A percentile compares a stretch with the other conserved stretches of the same genome.
Evolutionary conservation across 2,329 filamentous ascomycete species (phyloP).

Genomic region (Stagonosporopsis rhizophila): DNA sequence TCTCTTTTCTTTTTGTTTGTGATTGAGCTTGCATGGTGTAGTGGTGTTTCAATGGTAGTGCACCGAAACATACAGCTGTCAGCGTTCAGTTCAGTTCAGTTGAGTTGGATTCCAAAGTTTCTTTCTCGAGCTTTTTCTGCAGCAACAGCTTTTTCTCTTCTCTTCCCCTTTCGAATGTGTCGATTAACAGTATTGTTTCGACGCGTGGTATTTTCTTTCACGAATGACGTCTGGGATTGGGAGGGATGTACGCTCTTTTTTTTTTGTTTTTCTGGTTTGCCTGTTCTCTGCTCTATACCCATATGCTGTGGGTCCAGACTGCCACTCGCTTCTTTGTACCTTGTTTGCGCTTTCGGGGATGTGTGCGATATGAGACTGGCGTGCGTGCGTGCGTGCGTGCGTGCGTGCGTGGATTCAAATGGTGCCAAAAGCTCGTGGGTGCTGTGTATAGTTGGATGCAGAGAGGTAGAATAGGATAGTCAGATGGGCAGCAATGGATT

Average conservation of each 20-base stretch:
- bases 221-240: neutral
- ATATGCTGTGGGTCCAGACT: slow-evolving; percentile 12
- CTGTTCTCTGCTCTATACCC: slow-evolving; percentile 15
- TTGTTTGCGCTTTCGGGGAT: neutral
- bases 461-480: slow-evolving; percentile 4
- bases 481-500: neutral
- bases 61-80: slow-evolving; percentile 22
- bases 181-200: slow-evolving; percentile 9
- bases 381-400: no score
- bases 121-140: neutral
- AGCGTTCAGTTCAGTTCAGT: slow-evolving; percentile 14
- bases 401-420: no score
- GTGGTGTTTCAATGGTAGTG: slow-evolving; percentile 23
- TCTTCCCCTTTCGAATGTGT: slow-evolving; percentile 4
- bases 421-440: neutral
- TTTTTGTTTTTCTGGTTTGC: neutral
- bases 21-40: neutral
- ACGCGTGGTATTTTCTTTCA: neutral
- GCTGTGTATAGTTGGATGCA: neutral
- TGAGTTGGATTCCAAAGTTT: no score
- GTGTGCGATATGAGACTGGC: slow-evolving; percentile 3
- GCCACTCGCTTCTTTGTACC: slow-evolving; percentile 17
- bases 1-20: neutral
- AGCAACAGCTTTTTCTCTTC: neutral
- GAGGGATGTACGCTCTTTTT: slow-evolving; percentile 8